Percentiles rank a stretch among this genome's conserved stretches.
Evolutionary conservation across 2,329 filamentous ascomycete species (phyloP).

Genomic region (Gnomoniopsis smithogilvyi): DNA sequence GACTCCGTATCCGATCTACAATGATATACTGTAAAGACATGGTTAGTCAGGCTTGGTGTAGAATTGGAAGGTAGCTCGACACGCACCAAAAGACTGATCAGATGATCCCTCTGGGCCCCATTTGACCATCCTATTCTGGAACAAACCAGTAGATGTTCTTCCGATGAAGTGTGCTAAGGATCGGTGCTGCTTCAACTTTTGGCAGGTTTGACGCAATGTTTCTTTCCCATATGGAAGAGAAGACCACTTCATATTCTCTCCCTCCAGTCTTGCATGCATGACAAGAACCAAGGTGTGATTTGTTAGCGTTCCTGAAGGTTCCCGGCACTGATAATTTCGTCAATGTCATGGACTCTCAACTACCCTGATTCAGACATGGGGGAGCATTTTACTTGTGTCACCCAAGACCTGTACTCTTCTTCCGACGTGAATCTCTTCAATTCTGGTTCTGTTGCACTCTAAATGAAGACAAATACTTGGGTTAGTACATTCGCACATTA

Average conservation of each 20-base stretch:
- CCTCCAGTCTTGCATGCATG: background rate
- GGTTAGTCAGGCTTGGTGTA: background rate
- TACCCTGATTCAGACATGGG: background rate
- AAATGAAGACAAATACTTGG: background rate
- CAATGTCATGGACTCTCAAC: background rate
- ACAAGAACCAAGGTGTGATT: background rate
- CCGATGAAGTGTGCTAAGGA: slow-evolving; percentile 8
- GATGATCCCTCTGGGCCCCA: slow-evolving; percentile 10
- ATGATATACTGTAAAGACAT: slow-evolving; percentile 19
- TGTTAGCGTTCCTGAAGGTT: background rate
- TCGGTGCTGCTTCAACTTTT: slow-evolving; percentile 20
- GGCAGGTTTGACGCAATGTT: slow-evolving; percentile 8
- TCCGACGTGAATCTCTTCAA: background rate
- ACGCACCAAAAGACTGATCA: slow-evolving; percentile 16
- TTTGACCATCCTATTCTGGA: slow-evolving; percentile 9
- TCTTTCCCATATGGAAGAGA: slow-evolving; percentile 17
- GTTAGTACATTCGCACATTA: background rate
- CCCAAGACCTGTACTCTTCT: background rate
- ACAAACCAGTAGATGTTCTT: slow-evolving; percentile 15
- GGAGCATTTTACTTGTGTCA: background rate
- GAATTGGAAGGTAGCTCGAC: background rate
- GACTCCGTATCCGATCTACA: slow-evolving; percentile 23
- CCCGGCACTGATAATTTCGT: background rate
- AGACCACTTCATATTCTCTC: background rate
- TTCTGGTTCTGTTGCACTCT: background rate